phyloP scores from a whole-genome alignment of 2,329 filamentous ascomycete genomes.

The Penicillium hesseltinei region DNA sequence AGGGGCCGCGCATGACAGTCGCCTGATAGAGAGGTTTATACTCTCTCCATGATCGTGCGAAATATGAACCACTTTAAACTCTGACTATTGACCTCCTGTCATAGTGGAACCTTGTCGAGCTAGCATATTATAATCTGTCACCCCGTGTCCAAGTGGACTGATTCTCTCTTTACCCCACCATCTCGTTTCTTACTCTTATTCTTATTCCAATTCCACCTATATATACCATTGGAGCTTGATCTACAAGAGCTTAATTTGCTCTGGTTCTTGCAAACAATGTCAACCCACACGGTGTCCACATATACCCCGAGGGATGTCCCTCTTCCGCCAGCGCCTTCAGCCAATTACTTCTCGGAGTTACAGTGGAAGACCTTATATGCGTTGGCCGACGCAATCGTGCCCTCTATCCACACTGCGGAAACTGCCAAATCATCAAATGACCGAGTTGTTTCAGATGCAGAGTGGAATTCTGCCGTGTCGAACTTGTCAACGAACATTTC shows the following conservation, averaged over 20 bases:
- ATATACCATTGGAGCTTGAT: neutral
- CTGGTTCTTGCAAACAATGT: neutral
- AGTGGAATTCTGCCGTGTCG: constrained; percentile 42
- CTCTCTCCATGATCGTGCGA: neutral
- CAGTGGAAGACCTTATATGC: constrained; percentile 61
- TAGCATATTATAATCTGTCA: neutral
- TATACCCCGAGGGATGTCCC: constrained; percentile 41
- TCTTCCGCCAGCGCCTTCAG: constrained; percentile 48
- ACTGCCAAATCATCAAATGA: constrained; percentile 34
- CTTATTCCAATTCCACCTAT: neutral
- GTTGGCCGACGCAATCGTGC: constrained; percentile 58
- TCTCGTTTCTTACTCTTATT: neutral
- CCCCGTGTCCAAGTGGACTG: neutral
- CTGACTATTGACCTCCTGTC: neutral
- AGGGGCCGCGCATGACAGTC: neutral
- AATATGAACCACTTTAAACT: neutral
- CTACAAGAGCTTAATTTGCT: neutral
- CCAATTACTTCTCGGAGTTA: constrained; percentile 50
- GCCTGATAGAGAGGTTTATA: neutral
- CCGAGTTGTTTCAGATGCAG: constrained; percentile 40
- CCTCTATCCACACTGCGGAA: constrained; percentile 48
- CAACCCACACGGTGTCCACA: neutral
- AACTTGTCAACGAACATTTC: constrained; percentile 28
- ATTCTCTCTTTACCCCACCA: neutral
- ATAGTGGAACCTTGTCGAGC: neutral